Conservation (phyloP, 208 protist genomes). For the Trypanosoma melophagium region DNA sequence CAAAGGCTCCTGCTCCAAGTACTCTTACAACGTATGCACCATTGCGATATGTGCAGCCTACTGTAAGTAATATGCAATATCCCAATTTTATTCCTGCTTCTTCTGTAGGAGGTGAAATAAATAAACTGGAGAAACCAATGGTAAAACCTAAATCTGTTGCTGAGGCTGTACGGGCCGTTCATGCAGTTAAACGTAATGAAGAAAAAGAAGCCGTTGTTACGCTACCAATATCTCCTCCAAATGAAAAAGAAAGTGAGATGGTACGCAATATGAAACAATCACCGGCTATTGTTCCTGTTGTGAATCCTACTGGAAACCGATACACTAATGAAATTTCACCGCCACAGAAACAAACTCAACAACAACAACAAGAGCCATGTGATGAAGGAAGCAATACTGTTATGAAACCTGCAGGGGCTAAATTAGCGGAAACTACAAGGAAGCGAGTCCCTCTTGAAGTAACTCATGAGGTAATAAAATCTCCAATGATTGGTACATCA, state of each 20-base stretch:
- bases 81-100: constrained; percentile 25
- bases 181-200: constrained; percentile 17
- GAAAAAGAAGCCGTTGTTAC: background rate
- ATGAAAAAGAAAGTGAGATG: background rate
- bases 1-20: background rate
- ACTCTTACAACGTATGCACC: too few species aligned
- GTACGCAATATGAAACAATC: background rate
- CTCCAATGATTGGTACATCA: constrained; percentile 12
- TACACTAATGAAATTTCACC: too few species aligned
- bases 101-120: background rate
- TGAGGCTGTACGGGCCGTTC: constrained; percentile 40
- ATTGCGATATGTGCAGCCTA: constrained; percentile 1
- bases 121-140: too few species aligned
- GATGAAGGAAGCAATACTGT: too few species aligned
- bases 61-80: constrained; percentile 30
- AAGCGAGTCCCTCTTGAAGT: background rate
- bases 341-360: background rate
- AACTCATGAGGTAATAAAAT: background rate
- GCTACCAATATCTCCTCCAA: too few species aligned
- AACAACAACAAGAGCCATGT: too few species aligned
- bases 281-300: too few species aligned
- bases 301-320: too few species aligned
- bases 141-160: constrained; percentile 29
- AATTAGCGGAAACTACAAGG: too few species aligned
- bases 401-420: too few species aligned